Base-by-base conservation (phyloP, 345 rosid genomes). In the Diplotaxis tenuifolia region DNA sequence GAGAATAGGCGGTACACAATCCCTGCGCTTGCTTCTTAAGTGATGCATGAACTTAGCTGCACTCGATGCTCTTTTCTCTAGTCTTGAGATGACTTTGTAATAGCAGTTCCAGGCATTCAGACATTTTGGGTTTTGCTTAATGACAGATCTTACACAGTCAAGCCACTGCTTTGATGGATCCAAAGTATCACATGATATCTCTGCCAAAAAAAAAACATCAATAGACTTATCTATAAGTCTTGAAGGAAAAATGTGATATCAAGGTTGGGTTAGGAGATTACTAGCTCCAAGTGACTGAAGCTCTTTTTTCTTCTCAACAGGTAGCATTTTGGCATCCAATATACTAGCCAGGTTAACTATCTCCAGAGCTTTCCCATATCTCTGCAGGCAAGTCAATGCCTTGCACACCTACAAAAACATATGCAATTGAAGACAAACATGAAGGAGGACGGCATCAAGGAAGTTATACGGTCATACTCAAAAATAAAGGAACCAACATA, bases 101-200 rank as follows among this genome's bases (percentile, higher is more conserved):
- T 88, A 94, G 87, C 95, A 91, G 78, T 91, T 94, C 98, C 98
- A 94, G 56, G 95, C 93, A 80, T 85, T 86, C 71, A 88, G 67
- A 76, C 95, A 87, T 77, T 88, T 59, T 5, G 97, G 98, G 81
- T 88, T 93, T 75, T 81, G 86, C 58, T 82, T 85, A 78, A 94
- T 88, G 47, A 86, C 81, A 66, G 88, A 82, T 70, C 82, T 85
- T 57, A 88, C 90, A 72, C 84, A 87, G 73, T 88, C 91, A 72
- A 87, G 84, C 57, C 95, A 92, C 75, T 84, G 90, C 82, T 83
- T 88, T 32, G n/a, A n/a, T n/a, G 95, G 95, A 84, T 94, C 96
- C 72, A 85, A 80, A 22, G 92, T 87, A 79, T 80, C 81, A 62
- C 86, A 87, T 7, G 99, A 89, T 79, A 88, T 85, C 82, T 91